Percentiles rank a stretch among this genome's conserved stretches.
phyloP scores from a whole-genome alignment of 768 basidiomycete species.

The Scleroderma bovista region DNA sequence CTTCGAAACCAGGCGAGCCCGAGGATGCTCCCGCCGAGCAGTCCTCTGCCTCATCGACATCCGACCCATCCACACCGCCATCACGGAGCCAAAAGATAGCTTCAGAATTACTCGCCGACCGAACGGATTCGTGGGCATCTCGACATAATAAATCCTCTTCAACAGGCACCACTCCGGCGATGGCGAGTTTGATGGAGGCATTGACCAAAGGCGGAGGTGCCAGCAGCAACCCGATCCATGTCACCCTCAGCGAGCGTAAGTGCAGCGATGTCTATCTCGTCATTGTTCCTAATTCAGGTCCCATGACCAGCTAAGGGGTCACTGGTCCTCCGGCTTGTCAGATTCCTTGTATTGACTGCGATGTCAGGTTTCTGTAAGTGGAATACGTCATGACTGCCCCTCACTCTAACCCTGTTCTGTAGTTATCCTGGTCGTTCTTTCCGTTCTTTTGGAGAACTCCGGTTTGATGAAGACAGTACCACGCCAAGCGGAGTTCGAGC shows the following conservation, averaged over 20 bases:
- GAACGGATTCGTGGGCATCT: constrained; percentile 8
- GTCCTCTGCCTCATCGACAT: constrained; percentile 13
- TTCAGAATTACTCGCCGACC: constrained; percentile 33
- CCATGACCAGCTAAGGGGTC: constrained; percentile 55
- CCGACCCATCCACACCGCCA: constrained; percentile 6
- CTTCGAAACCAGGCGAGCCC: constrained; percentile 8
- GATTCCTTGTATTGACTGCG: constrained; percentile 52
- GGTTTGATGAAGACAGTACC: constrained; percentile 89
- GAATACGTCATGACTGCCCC: not conserved
- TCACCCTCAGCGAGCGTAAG: constrained; percentile 79
- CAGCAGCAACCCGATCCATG: constrained; percentile 62
- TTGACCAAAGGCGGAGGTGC: constrained; percentile 40
- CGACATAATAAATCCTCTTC: constrained; percentile 6
- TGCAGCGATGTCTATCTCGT: constrained; percentile 8
- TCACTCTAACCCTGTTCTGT: constrained; percentile 3
- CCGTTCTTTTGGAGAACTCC: constrained; percentile 88
- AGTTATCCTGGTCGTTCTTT: constrained; percentile 83
- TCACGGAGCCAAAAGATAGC: constrained; percentile 41
- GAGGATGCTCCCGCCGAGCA: constrained; percentile 9
- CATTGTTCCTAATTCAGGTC: not conserved
- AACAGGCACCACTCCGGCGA: constrained; percentile 27
- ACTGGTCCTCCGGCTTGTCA: constrained; percentile 56
- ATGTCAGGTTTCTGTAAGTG: constrained; percentile 64
- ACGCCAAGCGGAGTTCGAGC: constrained; percentile 77
- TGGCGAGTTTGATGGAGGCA: constrained; percentile 39